Conservation (phyloP, 2,329 filamentous ascomycete genomes). For the Stenocarpella maydis region DNA sequence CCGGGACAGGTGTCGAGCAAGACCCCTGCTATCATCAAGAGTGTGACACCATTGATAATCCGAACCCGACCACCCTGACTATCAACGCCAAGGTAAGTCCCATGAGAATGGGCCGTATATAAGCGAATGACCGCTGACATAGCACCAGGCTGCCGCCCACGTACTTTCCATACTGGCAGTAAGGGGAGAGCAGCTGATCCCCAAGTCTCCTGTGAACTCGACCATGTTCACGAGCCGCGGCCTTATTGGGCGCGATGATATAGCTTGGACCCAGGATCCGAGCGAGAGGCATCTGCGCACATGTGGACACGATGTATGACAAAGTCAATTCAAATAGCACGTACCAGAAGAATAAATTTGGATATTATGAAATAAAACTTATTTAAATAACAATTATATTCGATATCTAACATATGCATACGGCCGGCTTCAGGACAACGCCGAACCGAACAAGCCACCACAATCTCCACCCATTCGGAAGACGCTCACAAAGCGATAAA, state of each 20-base stretch:
- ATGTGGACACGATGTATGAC: constrained; percentile 12
- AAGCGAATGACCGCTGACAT: not conserved
- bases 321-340: not conserved
- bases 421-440: too few species aligned
- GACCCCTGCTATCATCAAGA: constrained; percentile 49
- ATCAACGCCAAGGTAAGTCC: constrained; percentile 44
- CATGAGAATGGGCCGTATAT: not conserved
- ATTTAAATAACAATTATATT: too few species aligned
- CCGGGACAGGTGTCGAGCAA: constrained; percentile 38
- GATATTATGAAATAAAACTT: not conserved
- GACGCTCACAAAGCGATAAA: too few species aligned
- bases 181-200: constrained; percentile 3
- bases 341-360: too few species aligned
- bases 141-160: not conserved
- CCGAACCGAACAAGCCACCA: too few species aligned
- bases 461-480: too few species aligned
- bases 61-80: constrained; percentile 44
- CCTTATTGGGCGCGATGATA: constrained; percentile 4
- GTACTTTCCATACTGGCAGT: constrained; percentile 16
- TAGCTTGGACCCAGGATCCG: constrained; percentile 4
- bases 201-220: constrained; percentile 11
- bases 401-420: too few species aligned
- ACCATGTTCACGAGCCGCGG: constrained; percentile 16
- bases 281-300: constrained; percentile 12
- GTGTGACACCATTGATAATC: constrained; percentile 46